A percentile compares a stretch with the other conserved stretches of the same genome.
phyloP scores from a whole-genome alignment of 1,284 basidiomycete genomes.

The Tylopilus orsonianus region DNA sequence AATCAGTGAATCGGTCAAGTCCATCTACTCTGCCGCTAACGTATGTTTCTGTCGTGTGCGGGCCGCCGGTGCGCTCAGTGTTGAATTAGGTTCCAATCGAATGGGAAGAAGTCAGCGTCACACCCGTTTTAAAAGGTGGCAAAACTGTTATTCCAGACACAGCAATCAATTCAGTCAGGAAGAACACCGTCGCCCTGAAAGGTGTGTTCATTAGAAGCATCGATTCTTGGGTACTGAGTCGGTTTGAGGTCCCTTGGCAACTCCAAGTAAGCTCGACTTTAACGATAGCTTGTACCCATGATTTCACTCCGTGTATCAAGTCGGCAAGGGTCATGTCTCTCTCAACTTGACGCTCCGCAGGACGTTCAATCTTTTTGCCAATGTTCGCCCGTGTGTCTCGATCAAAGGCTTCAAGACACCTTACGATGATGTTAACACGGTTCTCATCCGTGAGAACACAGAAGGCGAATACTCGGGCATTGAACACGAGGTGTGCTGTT shows the following conservation, averaged over 20 bases:
- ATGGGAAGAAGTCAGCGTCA: constrained; percentile 99
- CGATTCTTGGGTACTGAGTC: constrained; percentile 10
- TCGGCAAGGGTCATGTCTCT: constrained; percentile 99
- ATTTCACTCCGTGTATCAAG: constrained; percentile 40
- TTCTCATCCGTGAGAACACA: constrained; percentile 99
- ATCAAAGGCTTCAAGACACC: constrained; percentile 98
- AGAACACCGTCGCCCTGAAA: constrained; percentile 98
- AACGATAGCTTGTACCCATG: constrained; percentile 4
- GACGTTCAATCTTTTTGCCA: constrained; percentile 98
- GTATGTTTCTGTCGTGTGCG: constrained; percentile 41
- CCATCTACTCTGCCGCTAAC: constrained; percentile 88
- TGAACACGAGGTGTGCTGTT: constrained; percentile 81
- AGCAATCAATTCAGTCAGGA: constrained; percentile 91
- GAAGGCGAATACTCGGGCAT: constrained; percentile 99
- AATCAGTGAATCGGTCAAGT: constrained; percentile 94
- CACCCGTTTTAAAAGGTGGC: constrained; percentile 90
- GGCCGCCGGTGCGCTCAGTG: constrained; percentile 5
- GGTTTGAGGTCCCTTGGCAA: constrained; percentile 80
- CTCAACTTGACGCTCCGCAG: constrained; percentile 95
- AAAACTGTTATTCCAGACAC: constrained; percentile 96
- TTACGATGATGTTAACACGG: constrained; percentile 98
- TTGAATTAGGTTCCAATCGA: constrained; percentile 81
- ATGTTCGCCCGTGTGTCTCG: constrained; percentile 95
- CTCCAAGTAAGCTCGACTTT: constrained; percentile 66
- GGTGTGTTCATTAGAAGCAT: constrained; percentile 48